Conservation (phyloP, 768 basidiomycete species). For the Termitomyces sp. region DNA sequence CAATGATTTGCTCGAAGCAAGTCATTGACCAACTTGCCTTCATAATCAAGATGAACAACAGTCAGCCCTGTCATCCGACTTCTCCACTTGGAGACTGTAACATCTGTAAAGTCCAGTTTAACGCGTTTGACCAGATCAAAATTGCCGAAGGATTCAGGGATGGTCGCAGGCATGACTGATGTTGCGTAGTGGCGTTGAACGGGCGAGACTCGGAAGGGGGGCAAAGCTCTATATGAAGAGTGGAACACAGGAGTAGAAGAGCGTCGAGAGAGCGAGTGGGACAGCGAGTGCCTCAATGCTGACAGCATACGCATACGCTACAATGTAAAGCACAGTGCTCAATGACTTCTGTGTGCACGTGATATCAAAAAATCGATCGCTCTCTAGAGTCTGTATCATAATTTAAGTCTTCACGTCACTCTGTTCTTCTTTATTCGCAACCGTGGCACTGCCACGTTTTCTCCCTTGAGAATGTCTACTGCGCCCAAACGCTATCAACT, state of each 20-base stretch:
- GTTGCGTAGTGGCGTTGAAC: slow-evolving; percentile 6
- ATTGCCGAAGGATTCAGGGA: slow-evolving; percentile 52
- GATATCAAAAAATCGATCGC: neutral
- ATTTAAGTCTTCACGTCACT: neutral
- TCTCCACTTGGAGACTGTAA: slow-evolving; percentile 82
- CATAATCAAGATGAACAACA: slow-evolving; percentile 87
- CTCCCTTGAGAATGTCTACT: slow-evolving; percentile 6
- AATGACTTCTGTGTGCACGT: neutral
- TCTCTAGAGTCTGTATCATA: too few relatives aligned
- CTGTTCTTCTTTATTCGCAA: slow-evolving; percentile 4
- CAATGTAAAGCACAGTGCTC: too few relatives aligned
- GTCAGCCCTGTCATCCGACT: slow-evolving; percentile 84
- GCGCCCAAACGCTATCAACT: slow-evolving; percentile 13
- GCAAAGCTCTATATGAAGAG: neutral
- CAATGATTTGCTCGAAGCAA: slow-evolving; percentile 10
- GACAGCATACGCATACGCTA: slow-evolving; percentile 12
- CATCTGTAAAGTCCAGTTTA: slow-evolving; percentile 74
- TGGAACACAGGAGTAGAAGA: neutral
- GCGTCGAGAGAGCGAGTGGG: slow-evolving; percentile 7
- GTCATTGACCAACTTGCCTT: slow-evolving; percentile 45
- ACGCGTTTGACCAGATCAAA: slow-evolving; percentile 79
- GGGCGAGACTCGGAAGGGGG: slow-evolving; percentile 6
- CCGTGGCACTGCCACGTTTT: slow-evolving; percentile 2
- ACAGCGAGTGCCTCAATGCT: slow-evolving; percentile 10
- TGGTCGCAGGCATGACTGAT: slow-evolving; percentile 22